Base-by-base conservation (phyloP, 108 stramenopile genomes). In the Ochromonas danica region DNA sequence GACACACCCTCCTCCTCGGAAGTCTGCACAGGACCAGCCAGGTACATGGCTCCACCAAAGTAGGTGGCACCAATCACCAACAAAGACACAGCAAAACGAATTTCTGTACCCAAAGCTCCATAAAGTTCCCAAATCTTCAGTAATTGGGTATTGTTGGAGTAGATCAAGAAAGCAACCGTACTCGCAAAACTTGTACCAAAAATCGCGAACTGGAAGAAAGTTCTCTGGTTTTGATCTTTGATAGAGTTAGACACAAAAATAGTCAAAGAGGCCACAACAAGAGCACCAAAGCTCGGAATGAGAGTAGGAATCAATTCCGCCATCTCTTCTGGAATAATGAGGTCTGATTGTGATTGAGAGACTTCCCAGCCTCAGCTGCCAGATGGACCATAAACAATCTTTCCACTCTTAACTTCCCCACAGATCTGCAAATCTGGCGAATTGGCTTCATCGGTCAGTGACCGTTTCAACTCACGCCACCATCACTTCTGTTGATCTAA, bases 71-170 rank as follows among this genome's bases (percentile, higher is more conserved):
- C 72, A 6, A 75, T 10, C 3, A 75, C 31, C 6, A 36, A 27
- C 72, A 75, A 39, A 57, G 72, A 45, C 40, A 75, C 10, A 75
- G 41, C 6, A 33, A 67, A 67, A 36, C 63, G 63, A 36, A 67
- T 6, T 35, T 67, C 33, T 6, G 17, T 31, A 67, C 14, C 3
- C 6, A 67, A 36, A 31, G 17, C 31, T 28, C 6, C 25, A 36
- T 14, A 67, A 31, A 25, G 14, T 31, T 67, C 31, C 63, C 63
- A 67, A 67, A 67, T 14, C 31, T 14, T 10, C 30, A 3, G 6
- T 14, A 36, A 33, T 31, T 36, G 30, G 10, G 14, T 67, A 6
- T 36, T 33, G 6, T 3, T 33, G 31, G 63, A 36, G 10, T 22
- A 3, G 14, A 67, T 67, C 17, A 67, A 31, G 31, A 31, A 28